Base-by-base conservation (phyloP, 331 rosid species). In the Rhamnella rubrinervis region DNA sequence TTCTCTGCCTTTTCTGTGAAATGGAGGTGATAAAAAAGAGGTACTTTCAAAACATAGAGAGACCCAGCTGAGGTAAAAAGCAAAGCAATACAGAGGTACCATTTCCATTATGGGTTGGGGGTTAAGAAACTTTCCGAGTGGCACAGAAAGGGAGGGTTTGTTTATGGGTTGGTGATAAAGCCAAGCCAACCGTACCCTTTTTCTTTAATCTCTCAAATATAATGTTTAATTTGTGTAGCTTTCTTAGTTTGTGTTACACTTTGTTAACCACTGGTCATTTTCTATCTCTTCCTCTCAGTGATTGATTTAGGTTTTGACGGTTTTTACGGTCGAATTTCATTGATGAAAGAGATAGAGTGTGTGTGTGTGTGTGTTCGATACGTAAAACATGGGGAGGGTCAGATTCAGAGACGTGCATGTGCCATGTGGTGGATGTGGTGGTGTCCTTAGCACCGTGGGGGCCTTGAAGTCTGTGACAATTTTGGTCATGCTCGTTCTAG, bases 81-180 rank as follows among this genome's bases (percentile, higher is more conserved):
- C 63, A 55, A 59, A 70, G 63, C 60, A 51, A 73, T 40, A 67
- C 28, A 53, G 73, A 66, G 62, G 71, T 31, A 79, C 25, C 44
- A 66, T 80, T 63, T 72, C 90, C 65, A 86, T 68, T 72, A 23
- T 53, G 85, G 78, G 92, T 79, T 79, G 65, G 85, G 53, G 50
- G 79, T 23, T 79, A 52, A 84, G 61, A 16, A 78, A 85, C 98
- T 90, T 93, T 93, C 95, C 57, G 25, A 67, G 80, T 71, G 77
- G 52, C 77, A 79, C 89, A 81, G 90, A 80, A 81, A 66, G 58
- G 70, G 49, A 82, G 83, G 82, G 80, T 53, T 74, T 70, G 88
- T 85, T 90, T 88, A 68, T 23, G 93, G 90, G 76, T 66, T 68
- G 73, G 71, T 85, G 86, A 83, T 70, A 88, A 88, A 71, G 85